A percentile compares a stretch with the other conserved stretches of the same genome.
Conservation (phyloP, 2,329 filamentous ascomycete species). For the Arthrobotrys entomopaga region DNA sequence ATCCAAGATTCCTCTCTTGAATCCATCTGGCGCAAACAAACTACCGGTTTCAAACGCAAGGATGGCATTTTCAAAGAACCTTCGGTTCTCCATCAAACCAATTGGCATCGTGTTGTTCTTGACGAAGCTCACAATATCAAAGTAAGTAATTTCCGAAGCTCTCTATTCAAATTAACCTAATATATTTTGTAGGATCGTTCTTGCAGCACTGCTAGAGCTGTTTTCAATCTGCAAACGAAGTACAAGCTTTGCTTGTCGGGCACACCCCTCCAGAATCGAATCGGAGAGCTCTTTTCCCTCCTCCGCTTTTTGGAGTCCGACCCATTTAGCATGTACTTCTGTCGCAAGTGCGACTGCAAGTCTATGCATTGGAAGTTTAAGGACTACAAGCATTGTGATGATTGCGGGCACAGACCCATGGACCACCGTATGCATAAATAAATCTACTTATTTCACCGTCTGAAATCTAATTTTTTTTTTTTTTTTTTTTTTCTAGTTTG, state of each 20-base stretch:
- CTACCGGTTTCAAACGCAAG: slow-evolving; percentile 85
- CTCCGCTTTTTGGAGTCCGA: slow-evolving; percentile 88
- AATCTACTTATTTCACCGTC: slow-evolving; percentile 43
- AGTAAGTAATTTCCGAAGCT: slow-evolving; percentile 61
- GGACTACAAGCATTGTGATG: slow-evolving; percentile 56
- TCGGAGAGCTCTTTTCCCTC: slow-evolving; percentile 95
- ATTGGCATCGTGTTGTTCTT: slow-evolving; percentile 90
- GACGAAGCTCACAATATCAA: slow-evolving; percentile 98
- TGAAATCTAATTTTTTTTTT: slow-evolving; percentile 69
- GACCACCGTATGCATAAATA: slow-evolving; percentile 47
- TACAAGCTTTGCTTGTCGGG: slow-evolving; percentile 97
- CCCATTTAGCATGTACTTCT: slow-evolving; percentile 93
- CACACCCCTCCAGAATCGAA: slow-evolving; percentile 94
- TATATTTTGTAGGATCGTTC: slow-evolving; percentile 71
- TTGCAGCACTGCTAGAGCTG: slow-evolving; percentile 92
- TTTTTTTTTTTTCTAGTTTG: slow-evolving; percentile 84
- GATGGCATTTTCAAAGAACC: slow-evolving; percentile 81
- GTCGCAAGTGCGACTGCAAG: slow-evolving; percentile 84
- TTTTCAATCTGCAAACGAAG: slow-evolving; percentile 84
- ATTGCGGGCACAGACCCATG: slow-evolving; percentile 58
- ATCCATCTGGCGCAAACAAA: slow-evolving; percentile 90
- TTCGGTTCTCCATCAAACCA: slow-evolving; percentile 82
- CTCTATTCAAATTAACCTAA: background rate
- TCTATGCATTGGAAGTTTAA: slow-evolving; percentile 77
- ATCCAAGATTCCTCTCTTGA: slow-evolving; percentile 74